Evolutionary conservation across 2,329 filamentous ascomycete genomes (phyloP).

Genomic region (Trichophaea hybrida): DNA sequence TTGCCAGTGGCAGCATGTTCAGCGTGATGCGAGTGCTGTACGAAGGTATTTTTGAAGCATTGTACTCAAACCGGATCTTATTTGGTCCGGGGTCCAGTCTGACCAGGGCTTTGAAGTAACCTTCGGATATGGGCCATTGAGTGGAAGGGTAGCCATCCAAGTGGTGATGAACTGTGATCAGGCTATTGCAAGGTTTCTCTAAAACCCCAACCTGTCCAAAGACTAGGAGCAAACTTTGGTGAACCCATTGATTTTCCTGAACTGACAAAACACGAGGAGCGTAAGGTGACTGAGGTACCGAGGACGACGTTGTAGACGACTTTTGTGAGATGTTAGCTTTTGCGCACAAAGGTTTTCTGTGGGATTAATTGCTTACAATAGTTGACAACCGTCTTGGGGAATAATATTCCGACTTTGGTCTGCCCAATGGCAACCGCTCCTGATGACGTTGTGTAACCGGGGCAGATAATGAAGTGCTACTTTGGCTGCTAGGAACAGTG

Average conservation of each 20-base stretch:
- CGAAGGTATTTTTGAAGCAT: slow-evolving; percentile 14
- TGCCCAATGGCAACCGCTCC: slow-evolving; percentile 11
- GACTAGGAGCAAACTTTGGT: slow-evolving; percentile 23
- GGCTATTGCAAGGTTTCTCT: slow-evolving; percentile 45
- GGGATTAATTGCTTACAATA: background rate
- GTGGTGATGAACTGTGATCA: slow-evolving; percentile 61
- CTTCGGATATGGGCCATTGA: slow-evolving; percentile 75
- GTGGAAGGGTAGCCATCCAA: slow-evolving; percentile 74
- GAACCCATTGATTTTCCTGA: slow-evolving; percentile 24
- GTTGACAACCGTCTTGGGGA: background rate
- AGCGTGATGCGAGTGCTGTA: slow-evolving; percentile 21
- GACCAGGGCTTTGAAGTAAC: slow-evolving; percentile 80
- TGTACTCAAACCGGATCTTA: slow-evolving; percentile 73
- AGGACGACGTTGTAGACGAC: slow-evolving; percentile 6
- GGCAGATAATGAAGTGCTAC: background rate
- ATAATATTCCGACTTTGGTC: slow-evolving; percentile 12
- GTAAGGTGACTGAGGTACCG: slow-evolving; percentile 18
- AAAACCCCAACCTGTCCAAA: slow-evolving; percentile 24
- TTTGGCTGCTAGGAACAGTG: slow-evolving; percentile 4
- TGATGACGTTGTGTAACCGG: background rate
- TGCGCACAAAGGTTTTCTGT: background rate
- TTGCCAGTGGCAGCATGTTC: slow-evolving; percentile 24
- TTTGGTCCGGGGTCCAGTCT: slow-evolving; percentile 89
- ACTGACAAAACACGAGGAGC: slow-evolving; percentile 24
- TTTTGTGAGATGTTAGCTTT: slow-evolving; percentile 1